Evolutionary conservation across 2,329 filamentous ascomycete species (phyloP).

Genomic region (Aspergillus hiratsukae): DNA sequence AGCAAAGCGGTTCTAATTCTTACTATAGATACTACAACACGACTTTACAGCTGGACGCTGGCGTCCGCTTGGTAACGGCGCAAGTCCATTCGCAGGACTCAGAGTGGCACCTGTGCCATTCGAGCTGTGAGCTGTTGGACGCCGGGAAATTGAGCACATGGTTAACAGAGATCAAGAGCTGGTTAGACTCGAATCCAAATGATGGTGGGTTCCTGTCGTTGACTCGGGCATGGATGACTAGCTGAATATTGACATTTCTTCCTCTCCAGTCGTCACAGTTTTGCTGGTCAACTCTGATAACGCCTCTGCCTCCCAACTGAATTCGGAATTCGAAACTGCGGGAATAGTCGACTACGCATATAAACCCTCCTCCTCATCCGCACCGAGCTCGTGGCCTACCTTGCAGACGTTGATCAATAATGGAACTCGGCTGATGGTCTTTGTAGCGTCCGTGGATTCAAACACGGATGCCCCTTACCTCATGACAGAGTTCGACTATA

Average conservation of each 20-base stretch:
- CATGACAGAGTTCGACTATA: constrained; percentile 40
- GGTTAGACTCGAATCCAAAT: constrained; percentile 66
- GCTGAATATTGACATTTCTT: constrained; percentile 2
- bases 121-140: constrained; percentile 62
- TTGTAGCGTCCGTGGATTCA: constrained; percentile 53
- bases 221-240: background rate
- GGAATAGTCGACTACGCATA: constrained; percentile 62
- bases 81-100: constrained; percentile 64
- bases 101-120: constrained; percentile 66
- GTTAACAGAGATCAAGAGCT: constrained; percentile 60
- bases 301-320: constrained; percentile 53
- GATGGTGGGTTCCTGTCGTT: constrained; percentile 42
- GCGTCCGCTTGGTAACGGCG: constrained; percentile 65
- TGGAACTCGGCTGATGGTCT: constrained; percentile 63
- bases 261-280: constrained; percentile 59
- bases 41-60: constrained; percentile 64
- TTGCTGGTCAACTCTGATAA: constrained; percentile 67
- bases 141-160: constrained; percentile 62
- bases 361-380: constrained; percentile 45
- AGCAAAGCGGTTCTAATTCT: constrained; percentile 4
- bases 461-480: constrained; percentile 39
- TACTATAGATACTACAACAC: constrained; percentile 56
- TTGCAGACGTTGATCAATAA: constrained; percentile 63
- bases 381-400: constrained; percentile 61
- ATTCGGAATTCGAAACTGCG: constrained; percentile 51